Conservation (phyloP, 257 asterid genomes). For the Lavandula angustifolia region DNA sequence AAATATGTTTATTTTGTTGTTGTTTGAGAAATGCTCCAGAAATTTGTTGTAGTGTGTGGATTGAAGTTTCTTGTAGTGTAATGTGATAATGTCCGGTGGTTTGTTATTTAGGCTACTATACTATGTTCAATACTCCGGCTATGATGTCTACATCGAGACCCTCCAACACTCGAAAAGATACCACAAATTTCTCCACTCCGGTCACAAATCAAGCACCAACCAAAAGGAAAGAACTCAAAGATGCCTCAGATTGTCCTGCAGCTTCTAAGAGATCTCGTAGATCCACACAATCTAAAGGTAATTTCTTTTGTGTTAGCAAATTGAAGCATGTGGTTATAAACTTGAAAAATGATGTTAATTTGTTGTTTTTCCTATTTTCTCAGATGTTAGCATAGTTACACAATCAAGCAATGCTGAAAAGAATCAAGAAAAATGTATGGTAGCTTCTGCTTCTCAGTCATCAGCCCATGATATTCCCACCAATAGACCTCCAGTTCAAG, state of each 20-base stretch:
- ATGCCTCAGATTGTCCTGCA: constrained; percentile 36
- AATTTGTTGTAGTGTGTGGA: not conserved
- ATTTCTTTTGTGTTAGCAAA: not conserved
- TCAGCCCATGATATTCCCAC: constrained; percentile 30
- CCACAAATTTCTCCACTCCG: constrained; percentile 47
- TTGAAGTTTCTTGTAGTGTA: not conserved
- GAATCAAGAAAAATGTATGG: constrained; percentile 33
- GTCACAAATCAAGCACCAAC: constrained; percentile 34
- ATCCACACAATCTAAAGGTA: constrained; percentile 55
- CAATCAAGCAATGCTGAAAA: constrained; percentile 39
- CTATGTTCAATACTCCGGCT: constrained; percentile 46
- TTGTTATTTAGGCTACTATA: constrained; percentile 51
- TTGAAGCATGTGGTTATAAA: not conserved
- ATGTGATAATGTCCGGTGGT: not conserved
- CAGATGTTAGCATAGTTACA: constrained; percentile 39
- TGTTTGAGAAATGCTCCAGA: constrained; percentile 14
- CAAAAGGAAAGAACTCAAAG: constrained; percentile 61
- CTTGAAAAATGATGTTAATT: constrained; percentile 13
- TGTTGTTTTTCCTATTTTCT: constrained; percentile 3
- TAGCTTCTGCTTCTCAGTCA: constrained; percentile 35
- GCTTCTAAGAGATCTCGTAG: constrained; percentile 59
- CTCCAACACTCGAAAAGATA: constrained; percentile 31
- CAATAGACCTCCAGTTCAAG: constrained; percentile 47
- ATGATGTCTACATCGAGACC: constrained; percentile 46
- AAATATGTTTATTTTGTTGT: not conserved